These are phyloP conservation scores for Tilletiaria anomala DNA, from an alignment of 1,284 basidiomycete species.

Conservation along the genomic window DNA sequence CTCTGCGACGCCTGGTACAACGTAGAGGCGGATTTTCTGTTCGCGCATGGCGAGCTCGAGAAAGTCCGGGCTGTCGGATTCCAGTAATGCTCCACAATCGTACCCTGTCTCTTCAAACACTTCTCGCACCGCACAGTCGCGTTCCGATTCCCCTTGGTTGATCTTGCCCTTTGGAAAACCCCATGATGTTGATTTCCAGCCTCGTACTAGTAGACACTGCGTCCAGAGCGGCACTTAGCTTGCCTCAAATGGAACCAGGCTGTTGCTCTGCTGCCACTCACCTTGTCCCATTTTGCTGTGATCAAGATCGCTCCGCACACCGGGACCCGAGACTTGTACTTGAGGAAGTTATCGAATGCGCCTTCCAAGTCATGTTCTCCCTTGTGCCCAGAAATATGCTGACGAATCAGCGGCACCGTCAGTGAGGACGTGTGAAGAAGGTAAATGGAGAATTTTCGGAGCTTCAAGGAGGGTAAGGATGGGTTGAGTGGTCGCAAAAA, in stretches of 20 bases:
- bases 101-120: constrained; percentile 44
- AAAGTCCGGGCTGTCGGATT: constrained; percentile 44
- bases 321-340: constrained; percentile 92
- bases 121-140: constrained; percentile 44
- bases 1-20: constrained; percentile 80
- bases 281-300: constrained; percentile 74
- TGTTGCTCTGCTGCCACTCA: constrained; percentile 1
- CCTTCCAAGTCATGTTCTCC: constrained; percentile 28
- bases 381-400: constrained; percentile 24
- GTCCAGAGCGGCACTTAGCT: not conserved
- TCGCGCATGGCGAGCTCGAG: constrained; percentile 80
- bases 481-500: constrained; percentile 75
- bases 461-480: constrained; percentile 56
- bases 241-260: not conserved
- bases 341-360: constrained; percentile 36
- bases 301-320: constrained; percentile 98
- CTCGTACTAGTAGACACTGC: constrained; percentile 57
- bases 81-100: constrained; percentile 25
- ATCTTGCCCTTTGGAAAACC: constrained; percentile 98
- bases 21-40: constrained; percentile 74
- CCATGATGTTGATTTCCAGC: constrained; percentile 95
- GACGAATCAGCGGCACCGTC: constrained; percentile 33
- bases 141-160: constrained; percentile 59
- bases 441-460: constrained; percentile 89
- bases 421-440: constrained; percentile 46